These are phyloP conservation scores for Adansonia madagascariensis DNA, from an alignment of 441 rosid genomes.

Conservation along the genomic window DNA sequence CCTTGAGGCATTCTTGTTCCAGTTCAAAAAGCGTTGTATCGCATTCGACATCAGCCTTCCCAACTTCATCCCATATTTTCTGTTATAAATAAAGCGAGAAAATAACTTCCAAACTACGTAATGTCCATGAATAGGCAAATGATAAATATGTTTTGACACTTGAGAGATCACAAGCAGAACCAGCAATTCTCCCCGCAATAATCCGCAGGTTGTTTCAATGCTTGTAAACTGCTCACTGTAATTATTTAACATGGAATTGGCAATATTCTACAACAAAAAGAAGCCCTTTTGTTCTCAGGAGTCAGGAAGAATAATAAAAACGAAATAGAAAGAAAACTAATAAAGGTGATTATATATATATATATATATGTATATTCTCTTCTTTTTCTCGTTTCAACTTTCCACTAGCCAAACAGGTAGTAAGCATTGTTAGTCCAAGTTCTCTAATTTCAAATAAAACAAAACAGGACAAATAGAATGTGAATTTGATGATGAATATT, in stretches of 20 bases:
- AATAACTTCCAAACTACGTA: background rate
- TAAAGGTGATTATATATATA: background rate
- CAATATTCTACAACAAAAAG: slow-evolving; percentile 8
- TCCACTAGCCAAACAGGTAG: background rate
- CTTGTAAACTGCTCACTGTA: slow-evolving; percentile 38
- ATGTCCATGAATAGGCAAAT: background rate
- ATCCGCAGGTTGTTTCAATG: slow-evolving; percentile 61
- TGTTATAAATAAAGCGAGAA: slow-evolving; percentile 23
- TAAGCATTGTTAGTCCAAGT: background rate
- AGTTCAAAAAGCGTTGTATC: slow-evolving; percentile 60
- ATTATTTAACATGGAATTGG: slow-evolving; percentile 35
- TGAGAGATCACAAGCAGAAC: slow-evolving; percentile 33
- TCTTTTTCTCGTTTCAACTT: background rate
- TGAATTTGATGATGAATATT: background rate
- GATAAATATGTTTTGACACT: background rate
- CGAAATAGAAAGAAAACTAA: background rate
- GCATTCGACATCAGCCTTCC: slow-evolving; percentile 52
- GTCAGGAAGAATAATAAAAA: background rate
- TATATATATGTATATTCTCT: background rate
- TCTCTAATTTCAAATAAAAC: background rate
- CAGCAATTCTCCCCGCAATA: slow-evolving; percentile 60
- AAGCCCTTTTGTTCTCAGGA: background rate
- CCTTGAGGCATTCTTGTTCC: slow-evolving; percentile 65
- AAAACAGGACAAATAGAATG: background rate
- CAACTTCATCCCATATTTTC: slow-evolving; percentile 69